These are phyloP conservation scores for Coniochaeta pulveracea DNA, from an alignment of 2,329 filamentous ascomycete genomes.

Conservation along the genomic window DNA sequence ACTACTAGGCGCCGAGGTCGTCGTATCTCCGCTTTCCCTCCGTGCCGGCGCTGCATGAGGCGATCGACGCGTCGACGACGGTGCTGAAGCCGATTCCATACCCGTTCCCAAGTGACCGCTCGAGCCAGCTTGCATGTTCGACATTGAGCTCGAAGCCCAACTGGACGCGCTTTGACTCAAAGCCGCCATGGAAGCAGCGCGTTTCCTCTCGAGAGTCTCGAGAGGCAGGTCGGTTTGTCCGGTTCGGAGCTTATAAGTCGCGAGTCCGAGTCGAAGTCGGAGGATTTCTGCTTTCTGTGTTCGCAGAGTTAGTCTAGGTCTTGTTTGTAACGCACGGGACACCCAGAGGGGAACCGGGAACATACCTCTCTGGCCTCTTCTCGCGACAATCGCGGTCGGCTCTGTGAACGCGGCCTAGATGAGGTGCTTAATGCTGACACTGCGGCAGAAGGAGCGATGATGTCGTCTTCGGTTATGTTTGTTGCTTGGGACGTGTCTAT, in stretches of 20 bases:
- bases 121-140: too few species aligned
- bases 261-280: constrained; percentile 56
- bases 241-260: constrained; percentile 64
- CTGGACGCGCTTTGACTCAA: too few species aligned
- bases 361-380: constrained; percentile 41
- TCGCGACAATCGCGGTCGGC: constrained; percentile 26
- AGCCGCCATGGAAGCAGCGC: constrained; percentile 16
- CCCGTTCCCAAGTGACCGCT: too few species aligned
- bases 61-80: too few species aligned
- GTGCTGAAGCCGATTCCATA: too few species aligned
- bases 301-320: neutral
- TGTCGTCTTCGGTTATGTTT: constrained; percentile 36
- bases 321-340: constrained; percentile 1
- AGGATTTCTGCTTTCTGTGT: constrained; percentile 52
- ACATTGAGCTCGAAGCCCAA: constrained; percentile 3
- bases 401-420: constrained; percentile 3
- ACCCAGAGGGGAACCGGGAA: neutral
- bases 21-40: too few species aligned
- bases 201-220: constrained; percentile 39
- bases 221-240: constrained; percentile 59
- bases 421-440: constrained; percentile 5
- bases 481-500: constrained; percentile 37
- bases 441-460: constrained; percentile 10
- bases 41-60: too few species aligned
- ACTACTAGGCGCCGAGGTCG: too few species aligned